These are phyloP conservation scores for Flammula alnicola DNA, from an alignment of 1,284 basidiomycete species.

Conservation along the genomic window DNA sequence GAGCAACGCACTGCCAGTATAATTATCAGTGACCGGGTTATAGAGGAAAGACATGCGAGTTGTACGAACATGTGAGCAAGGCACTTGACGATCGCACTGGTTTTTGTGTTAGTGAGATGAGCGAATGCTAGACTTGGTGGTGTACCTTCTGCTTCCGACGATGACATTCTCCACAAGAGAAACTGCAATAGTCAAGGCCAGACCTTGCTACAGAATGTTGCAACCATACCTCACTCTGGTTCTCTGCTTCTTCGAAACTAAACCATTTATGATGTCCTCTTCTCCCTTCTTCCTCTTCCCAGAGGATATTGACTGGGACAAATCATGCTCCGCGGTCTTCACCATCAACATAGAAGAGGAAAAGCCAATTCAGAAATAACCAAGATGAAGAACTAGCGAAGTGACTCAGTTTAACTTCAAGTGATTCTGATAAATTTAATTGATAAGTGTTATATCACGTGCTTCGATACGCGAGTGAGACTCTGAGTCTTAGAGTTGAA, in stretches of 20 bases:
- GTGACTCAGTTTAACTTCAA: slow-evolving; percentile 12
- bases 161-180: slow-evolving; percentile 87
- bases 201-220: not conserved
- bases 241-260: slow-evolving; percentile 67
- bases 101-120: slow-evolving; percentile 23
- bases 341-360: slow-evolving; percentile 34
- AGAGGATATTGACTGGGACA: slow-evolving; percentile 29
- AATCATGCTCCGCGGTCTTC: slow-evolving; percentile 35
- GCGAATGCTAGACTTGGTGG: slow-evolving; percentile 7
- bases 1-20: slow-evolving; percentile 66
- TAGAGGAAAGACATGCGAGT: slow-evolving; percentile 6
- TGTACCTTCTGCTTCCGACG: slow-evolving; percentile 80
- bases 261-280: slow-evolving; percentile 52
- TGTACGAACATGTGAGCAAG: slow-evolving; percentile 74
- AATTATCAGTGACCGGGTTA: slow-evolving; percentile 14
- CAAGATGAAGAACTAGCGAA: slow-evolving; percentile 1
- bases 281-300: slow-evolving; percentile 67
- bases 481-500: not conserved
- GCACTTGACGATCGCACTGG: slow-evolving; percentile 80
- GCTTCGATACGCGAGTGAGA: not conserved
- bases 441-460: slow-evolving; percentile 8
- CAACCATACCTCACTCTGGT: slow-evolving; percentile 71
- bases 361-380: not conserved
- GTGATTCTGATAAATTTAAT: slow-evolving; percentile 7
- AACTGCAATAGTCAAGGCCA: slow-evolving; percentile 45